These are phyloP conservation scores for Penicillium ucsense DNA, from an alignment of 495 filamentous ascomycete genomes.

Conservation along the genomic window DNA sequence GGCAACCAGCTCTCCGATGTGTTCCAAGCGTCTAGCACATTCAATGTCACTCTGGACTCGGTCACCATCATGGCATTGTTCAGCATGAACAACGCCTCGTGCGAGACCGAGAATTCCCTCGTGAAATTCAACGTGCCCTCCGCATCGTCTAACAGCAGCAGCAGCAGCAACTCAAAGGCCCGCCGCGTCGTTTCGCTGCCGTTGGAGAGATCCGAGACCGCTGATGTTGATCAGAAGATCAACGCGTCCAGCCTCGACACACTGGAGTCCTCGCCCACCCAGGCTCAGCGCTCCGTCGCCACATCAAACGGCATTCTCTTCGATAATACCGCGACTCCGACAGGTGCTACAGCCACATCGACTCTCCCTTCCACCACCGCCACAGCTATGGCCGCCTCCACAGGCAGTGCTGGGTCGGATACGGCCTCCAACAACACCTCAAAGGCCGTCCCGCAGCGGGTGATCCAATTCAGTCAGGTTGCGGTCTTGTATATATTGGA, in stretches of 20 bases:
- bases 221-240: background rate
- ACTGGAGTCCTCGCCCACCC: constrained; percentile 9
- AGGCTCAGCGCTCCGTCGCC: constrained; percentile 23
- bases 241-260: constrained; percentile 1
- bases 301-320: constrained; percentile 39
- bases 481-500: constrained; percentile 43
- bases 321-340: constrained; percentile 15
- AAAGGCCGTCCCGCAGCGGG: constrained; percentile 10
- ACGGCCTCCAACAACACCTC: constrained; percentile 2
- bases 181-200: constrained; percentile 15
- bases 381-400: constrained; percentile 3
- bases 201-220: constrained; percentile 1
- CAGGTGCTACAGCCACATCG: constrained; percentile 3
- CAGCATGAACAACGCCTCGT: constrained; percentile 61
- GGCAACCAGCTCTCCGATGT: constrained; percentile 69
- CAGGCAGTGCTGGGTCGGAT: background rate
- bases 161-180: constrained; percentile 12
- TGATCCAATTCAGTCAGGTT: constrained; percentile 37
- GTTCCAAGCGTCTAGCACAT: constrained; percentile 53
- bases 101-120: constrained; percentile 73
- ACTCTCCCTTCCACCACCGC: constrained; percentile 7
- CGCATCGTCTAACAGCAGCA: background rate
- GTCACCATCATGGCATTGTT: constrained; percentile 65
- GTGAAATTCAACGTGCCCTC: constrained; percentile 56
- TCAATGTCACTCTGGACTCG: constrained; percentile 61